Evolutionary conservation across 2,329 filamentous ascomycete species (phyloP), one percentile per base, ranked within the genome.

Genomic region (Neofusicoccum sp.): DNA sequence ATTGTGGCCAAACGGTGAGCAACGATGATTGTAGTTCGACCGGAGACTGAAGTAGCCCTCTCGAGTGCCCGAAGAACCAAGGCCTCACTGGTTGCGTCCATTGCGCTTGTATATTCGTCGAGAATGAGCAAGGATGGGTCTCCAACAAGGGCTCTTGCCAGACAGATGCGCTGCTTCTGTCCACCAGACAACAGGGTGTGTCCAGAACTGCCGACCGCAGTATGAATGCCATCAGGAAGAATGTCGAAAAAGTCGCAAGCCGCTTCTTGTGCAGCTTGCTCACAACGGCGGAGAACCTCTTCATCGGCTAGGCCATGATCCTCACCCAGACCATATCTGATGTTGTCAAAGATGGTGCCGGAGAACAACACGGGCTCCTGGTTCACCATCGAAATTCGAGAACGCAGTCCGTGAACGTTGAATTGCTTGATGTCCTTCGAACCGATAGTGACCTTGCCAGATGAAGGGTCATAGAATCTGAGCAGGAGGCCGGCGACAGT

Each of bases 191-290:
- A 67, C 5, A 70, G 69, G 24, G 70, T 69, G 0, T 89, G 90
- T 36, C 70, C 67, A 3, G 69, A 70, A 11, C 71, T 65, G n/a
- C 72, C 69, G 48, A 75, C 68, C 9, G 62, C 63, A 14, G 72
- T 74, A 28, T 73, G 58, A 6, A 73, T 67, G 6, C 73, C 73
- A 44, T 75, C 64, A 3, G 73, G 72, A 6, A 76, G 67, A 20
- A 67, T 64, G 24, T 69, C 67, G 12, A 75, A 62, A 60, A 75
- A 75, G 28, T 90, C 85, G 72, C 87, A 90, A 0, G 88, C 88
- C 58, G 84, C 82, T 64, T 87, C 80, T 47, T 86, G 48, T 89
- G 87, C 7, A 78, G 82, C 45, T 85, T 76, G 0, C 80, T 82
- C 1, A 83, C 82, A 34, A 82, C 79, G 41, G 81, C 76, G 11